Percentiles rank a stretch among this genome's conserved stretches.
Evolutionary conservation across 352 stramenopile species (phyloP).

Genomic region (Pythium utonaiense): DNA sequence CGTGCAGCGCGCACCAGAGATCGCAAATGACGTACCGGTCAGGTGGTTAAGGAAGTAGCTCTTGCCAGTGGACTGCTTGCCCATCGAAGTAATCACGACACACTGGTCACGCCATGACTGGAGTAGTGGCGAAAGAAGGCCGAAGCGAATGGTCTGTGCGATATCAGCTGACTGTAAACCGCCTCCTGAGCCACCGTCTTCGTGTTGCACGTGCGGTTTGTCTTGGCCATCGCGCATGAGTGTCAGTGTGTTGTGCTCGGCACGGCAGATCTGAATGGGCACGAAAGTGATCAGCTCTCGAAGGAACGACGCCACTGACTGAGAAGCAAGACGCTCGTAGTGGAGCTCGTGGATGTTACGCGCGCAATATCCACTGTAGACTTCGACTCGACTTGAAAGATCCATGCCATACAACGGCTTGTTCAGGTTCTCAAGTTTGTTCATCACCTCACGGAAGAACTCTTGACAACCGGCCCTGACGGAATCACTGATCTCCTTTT

Average conservation of each 20-base stretch:
- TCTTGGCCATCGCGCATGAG: conserved; percentile 41
- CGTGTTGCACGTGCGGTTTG: background rate
- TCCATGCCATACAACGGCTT: conserved; percentile 36
- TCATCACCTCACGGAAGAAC: conserved; percentile 37
- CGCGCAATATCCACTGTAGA: no score
- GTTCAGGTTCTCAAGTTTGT: conserved; percentile 46
- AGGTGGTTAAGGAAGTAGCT: conserved; percentile 79
- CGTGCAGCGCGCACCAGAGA: conserved; percentile 54
- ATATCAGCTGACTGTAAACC: conserved; percentile 35
- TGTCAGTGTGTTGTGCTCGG: conserved; percentile 49
- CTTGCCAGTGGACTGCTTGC: conserved; percentile 74
- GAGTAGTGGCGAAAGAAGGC: conserved; percentile 40
- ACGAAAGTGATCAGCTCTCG: conserved; percentile 57
- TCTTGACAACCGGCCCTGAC: background rate
- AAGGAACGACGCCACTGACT: conserved; percentile 23
- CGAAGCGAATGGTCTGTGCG: conserved; percentile 43
- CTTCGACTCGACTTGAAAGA: background rate
- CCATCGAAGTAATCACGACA: conserved; percentile 56
- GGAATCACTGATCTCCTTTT: background rate
- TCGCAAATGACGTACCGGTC: conserved; percentile 69
- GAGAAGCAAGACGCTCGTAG: background rate
- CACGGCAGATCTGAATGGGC: conserved; percentile 68
- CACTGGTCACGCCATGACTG: conserved; percentile 39
- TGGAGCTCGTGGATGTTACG: no score
- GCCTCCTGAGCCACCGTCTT: conserved; percentile 1